Evolutionary conservation across 805 yeast genomes (phyloP).

Genomic region (Saccharomycopsis sp.): DNA sequence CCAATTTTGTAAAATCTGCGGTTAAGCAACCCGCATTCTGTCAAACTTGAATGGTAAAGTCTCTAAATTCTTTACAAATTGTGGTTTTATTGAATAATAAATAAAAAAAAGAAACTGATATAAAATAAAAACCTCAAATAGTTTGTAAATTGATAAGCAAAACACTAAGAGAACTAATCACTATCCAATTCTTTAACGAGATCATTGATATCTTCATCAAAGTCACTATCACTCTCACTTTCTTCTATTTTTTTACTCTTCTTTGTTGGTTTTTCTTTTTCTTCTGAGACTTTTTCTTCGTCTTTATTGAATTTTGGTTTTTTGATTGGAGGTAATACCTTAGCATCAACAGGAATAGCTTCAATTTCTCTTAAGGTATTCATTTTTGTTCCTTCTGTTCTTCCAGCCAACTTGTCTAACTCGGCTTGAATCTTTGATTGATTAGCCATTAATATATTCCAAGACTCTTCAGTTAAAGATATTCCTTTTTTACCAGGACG

Average conservation of each 20-base stretch:
- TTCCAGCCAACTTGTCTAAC: conserved; percentile 16
- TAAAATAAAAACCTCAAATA: no score
- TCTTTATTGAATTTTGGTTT: conserved; percentile 1
- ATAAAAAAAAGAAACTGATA: no score
- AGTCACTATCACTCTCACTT: conserved; percentile 12
- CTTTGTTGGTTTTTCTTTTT: conserved; percentile 3
- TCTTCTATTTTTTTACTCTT: conserved; percentile 1
- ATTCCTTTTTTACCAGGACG: conserved; percentile 79
- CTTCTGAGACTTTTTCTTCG: background rate
- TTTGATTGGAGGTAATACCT: conserved; percentile 3
- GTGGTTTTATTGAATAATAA: no score
- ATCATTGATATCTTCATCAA: conserved; percentile 15
- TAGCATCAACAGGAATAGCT: conserved; percentile 5
- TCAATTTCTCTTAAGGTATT: background rate
- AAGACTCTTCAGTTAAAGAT: conserved; percentile 45
- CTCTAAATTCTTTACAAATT: no score
- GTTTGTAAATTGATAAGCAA: no score
- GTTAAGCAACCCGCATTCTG: no score
- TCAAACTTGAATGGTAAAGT: no score
- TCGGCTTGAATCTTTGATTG: conserved; percentile 10
- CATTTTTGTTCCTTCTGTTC: background rate
- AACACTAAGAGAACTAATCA: no score
- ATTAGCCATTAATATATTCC: conserved; percentile 36
- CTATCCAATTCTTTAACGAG: conserved; percentile 16
- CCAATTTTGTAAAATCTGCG: no score